Base-by-base conservation (phyloP, 2,329 filamentous ascomycete species). In the Didymella pinodella region DNA sequence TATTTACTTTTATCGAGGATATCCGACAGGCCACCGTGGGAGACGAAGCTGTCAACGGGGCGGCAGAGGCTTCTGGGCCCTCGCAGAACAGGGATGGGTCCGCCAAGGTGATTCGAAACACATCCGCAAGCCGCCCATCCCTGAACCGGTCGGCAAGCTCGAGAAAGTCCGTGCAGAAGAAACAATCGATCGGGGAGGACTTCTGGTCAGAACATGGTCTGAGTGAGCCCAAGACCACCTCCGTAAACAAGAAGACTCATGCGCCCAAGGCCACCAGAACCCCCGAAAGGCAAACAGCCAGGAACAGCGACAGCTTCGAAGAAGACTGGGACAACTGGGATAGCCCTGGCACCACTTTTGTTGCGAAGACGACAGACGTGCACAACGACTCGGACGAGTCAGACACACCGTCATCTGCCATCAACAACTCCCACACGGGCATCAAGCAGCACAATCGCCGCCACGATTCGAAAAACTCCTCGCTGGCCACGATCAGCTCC, bases 1-100 rank as follows among this genome's bases (percentile, higher is more conserved):
- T 99, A 48, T 93, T 91, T 87, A 97, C 92, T 1, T 99, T 99
- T 77, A 88, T 97, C 59, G 95, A 98, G 75, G 95, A 99, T 73
- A 87, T 99, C 47, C 86, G 93, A 65, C 95, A 98, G 78, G 96
- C 94, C 14, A 97, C 95, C 0, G 93, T 99, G 7, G 95, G 95
- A 25, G 95, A 99, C 54, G 95, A 99, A 79, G 91, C 88, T 60
- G 88, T 87, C 41, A 79, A 79, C 32, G 64, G 61, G 16, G 46
- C 58, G 20, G 61, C 61, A 32, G 76, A 78, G 61, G 72, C 77
- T 61, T 65, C 79, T 57, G 67, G 57, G 68, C 71, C 55, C 64
- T 73, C 61, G 67, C 75, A 46, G 49, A 57, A 40, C 45, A 65
- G 65, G 59, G 63, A 63, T 64, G 68, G 68, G 38, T 65, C 64